Conservation (phyloP, 2,329 filamentous ascomycete species). For the Penicillium sumatraense region DNA sequence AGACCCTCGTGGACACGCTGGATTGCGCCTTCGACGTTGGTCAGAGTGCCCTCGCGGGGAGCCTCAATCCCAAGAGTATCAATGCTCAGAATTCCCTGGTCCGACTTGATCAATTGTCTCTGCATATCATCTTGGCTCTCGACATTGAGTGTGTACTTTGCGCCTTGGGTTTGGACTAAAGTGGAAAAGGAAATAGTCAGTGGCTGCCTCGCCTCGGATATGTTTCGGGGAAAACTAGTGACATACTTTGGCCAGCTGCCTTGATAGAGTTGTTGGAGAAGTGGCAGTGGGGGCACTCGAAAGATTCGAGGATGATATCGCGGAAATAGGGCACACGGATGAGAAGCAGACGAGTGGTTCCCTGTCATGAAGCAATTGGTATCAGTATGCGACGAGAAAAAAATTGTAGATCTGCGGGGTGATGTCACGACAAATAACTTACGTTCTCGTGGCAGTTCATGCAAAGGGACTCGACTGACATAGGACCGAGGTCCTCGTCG, state of each 20-base stretch:
- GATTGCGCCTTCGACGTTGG: slow-evolving; percentile 89
- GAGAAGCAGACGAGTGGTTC: slow-evolving; percentile 81
- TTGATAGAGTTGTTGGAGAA: slow-evolving; percentile 94
- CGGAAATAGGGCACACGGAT: slow-evolving; percentile 96
- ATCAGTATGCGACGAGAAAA: slow-evolving; percentile 20
- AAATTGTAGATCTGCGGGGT: too few species aligned
- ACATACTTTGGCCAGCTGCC: slow-evolving; percentile 72
- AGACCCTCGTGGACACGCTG: slow-evolving; percentile 79
- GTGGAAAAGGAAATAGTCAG: slow-evolving; percentile 40
- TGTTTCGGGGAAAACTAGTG: neutral
- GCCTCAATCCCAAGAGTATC: slow-evolving; percentile 94
- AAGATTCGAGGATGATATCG: slow-evolving; percentile 97
- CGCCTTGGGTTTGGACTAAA: slow-evolving; percentile 80
- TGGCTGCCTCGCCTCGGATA: slow-evolving; percentile 63
- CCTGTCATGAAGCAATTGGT: slow-evolving; percentile 55
- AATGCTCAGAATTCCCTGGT: slow-evolving; percentile 82
- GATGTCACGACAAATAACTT: too few species aligned
- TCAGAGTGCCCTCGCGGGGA: slow-evolving; percentile 85
- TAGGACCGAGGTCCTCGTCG: slow-evolving; percentile 28
- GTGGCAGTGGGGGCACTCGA: slow-evolving; percentile 86
- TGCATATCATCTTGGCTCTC: slow-evolving; percentile 75
- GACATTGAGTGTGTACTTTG: slow-evolving; percentile 80
- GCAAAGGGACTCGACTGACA: slow-evolving; percentile 69
- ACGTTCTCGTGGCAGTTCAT: slow-evolving; percentile 86
- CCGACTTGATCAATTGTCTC: slow-evolving; percentile 89